Evolutionary conservation across 129 eudicot genomes (phyloP).

Genomic region (Solidago caesia): DNA sequence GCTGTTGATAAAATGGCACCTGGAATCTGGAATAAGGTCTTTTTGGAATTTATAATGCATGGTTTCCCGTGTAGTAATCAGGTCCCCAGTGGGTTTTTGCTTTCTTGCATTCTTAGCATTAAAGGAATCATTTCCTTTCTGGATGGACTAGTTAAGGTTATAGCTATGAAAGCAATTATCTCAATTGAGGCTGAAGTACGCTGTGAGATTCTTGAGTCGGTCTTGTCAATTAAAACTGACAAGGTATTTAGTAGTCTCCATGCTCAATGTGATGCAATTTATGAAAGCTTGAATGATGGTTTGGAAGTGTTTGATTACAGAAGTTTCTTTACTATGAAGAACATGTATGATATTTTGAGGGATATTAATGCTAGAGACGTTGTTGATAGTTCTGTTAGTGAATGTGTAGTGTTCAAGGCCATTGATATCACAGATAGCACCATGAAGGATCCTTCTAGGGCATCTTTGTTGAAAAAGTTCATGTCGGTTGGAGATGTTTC

Average conservation of each 20-base stretch:
- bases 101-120: constrained; percentile 75
- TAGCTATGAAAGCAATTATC: constrained; percentile 29
- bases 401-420: constrained; percentile 55
- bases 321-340: constrained; percentile 59
- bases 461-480: constrained; percentile 42
- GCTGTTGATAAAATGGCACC: constrained; percentile 57
- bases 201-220: constrained; percentile 53
- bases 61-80: constrained; percentile 76
- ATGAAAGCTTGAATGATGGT: constrained; percentile 45
- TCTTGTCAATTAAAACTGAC: constrained; percentile 61
- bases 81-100: constrained; percentile 56
- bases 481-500: constrained; percentile 53
- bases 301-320: constrained; percentile 63
- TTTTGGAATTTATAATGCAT: constrained; percentile 70
- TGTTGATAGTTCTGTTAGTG: constrained; percentile 44
- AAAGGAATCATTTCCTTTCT: constrained; percentile 53
- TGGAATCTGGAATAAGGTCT: constrained; percentile 53
- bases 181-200: constrained; percentile 49
- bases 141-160: constrained; percentile 53
- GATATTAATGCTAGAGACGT: constrained; percentile 40
- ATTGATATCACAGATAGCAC: constrained; percentile 55
- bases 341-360: constrained; percentile 54
- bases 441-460: constrained; percentile 51
- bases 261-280: constrained; percentile 58
- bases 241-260: constrained; percentile 57